phyloP scores from a whole-genome alignment of 768 basidiomycete species.

The Suillus lakei region DNA sequence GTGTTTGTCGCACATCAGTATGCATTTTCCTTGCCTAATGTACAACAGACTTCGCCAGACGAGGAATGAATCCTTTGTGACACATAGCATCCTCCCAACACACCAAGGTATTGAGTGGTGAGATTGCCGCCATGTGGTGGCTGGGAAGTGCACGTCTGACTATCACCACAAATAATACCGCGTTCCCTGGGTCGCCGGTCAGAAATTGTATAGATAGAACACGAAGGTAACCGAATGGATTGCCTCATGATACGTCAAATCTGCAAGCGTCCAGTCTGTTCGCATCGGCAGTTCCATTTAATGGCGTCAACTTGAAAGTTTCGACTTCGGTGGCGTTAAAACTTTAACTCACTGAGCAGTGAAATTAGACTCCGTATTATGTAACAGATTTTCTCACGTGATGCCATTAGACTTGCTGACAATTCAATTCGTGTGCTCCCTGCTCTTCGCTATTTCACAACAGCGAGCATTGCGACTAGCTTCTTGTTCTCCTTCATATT shows the following conservation, averaged over 20 bases:
- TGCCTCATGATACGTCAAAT: neutral
- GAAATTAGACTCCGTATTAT: neutral
- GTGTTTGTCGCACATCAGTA: too few species aligned
- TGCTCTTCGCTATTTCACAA: conserved; percentile 6
- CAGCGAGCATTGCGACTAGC: neutral
- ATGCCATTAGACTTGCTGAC: conserved; percentile 1
- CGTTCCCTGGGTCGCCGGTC: neutral
- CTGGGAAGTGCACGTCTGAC: neutral
- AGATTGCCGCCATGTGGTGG: too few species aligned
- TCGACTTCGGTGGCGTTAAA: neutral
- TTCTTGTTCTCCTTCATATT: conserved; percentile 19
- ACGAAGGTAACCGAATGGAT: neutral
- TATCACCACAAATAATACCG: neutral
- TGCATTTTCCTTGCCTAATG: too few species aligned
- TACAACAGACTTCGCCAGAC: too few species aligned
- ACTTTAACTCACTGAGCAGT: neutral
- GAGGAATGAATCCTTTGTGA: too few species aligned
- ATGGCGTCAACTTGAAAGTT: neutral
- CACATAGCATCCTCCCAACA: too few species aligned
- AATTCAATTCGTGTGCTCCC: neutral
- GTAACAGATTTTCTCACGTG: neutral
- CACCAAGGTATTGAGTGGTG: too few species aligned
- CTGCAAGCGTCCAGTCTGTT: neutral
- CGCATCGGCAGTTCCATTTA: neutral
- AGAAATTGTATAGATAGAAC: neutral